Base-by-base conservation (phyloP, 2,329 filamentous ascomycete species). In the Ascochyta lentis region DNA sequence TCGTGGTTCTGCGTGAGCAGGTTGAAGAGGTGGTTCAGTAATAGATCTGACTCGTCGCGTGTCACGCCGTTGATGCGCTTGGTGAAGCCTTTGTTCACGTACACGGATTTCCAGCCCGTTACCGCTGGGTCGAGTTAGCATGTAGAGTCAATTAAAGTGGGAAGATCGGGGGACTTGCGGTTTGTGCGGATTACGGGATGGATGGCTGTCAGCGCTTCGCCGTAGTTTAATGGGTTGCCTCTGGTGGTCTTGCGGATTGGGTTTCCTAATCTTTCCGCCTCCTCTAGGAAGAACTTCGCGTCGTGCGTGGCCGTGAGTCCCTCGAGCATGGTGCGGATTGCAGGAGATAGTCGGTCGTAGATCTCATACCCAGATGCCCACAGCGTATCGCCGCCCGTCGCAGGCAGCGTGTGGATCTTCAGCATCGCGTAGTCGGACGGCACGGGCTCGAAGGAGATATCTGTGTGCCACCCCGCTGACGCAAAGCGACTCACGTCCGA, bases 131-230 rank as follows among this genome's bases (percentile, higher is more conserved):
- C 2, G 10, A n/a, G 34, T 60, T 12, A 61, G 60, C 40, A 33
- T 19, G 19, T 3, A 19, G 13, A 12, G 9, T 12, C 9, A 1
- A 16, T 51, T 5, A 1, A 31, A 9, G n/a, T 16, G n/a, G n/a
- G n/a, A 1, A 5, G 7, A n/a, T 35, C 6, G 12, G 6, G 0
- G 22, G 9, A 49, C 63, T 59, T 61, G 70, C 68, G 85, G 60
- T 88, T 87, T 6, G 85, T 88, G n/a, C 85, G 79, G 2, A 87
- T 77, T 1, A 87, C 79, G 0, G 84, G 84, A 63, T 87, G 85
- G 0, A 81, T 72, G 0, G 84, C 80, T 15, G 73, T 76, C 23
- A 87, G 72, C 0, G 78, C 74, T 4, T 70, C 70, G 5, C 85
- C 85, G 3, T 81, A 70, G 66, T 88, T 88, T 61, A 82, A 75